These are phyloP conservation scores for Phytophthora hibernalis DNA, from an alignment of 352 stramenopile genomes.

Conservation along the genomic window DNA sequence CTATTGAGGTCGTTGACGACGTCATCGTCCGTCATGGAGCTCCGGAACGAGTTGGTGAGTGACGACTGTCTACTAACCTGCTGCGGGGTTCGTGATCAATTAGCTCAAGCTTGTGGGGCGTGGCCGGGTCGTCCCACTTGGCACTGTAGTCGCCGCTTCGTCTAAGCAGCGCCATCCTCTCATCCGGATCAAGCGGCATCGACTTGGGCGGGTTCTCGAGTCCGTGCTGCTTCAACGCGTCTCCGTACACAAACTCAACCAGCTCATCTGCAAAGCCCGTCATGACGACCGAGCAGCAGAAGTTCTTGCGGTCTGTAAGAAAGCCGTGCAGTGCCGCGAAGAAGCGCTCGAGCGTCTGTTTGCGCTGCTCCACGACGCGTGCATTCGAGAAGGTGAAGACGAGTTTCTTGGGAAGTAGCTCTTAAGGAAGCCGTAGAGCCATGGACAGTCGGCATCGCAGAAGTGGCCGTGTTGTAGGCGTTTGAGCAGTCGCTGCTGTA, in stretches of 20 bases:
- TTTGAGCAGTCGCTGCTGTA: slow-evolving; percentile 75
- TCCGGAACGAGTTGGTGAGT: slow-evolving; percentile 25
- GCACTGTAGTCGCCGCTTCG: slow-evolving; percentile 13
- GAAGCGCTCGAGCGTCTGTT: slow-evolving; percentile 63
- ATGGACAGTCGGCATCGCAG: slow-evolving; percentile 74
- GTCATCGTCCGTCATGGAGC: slow-evolving; percentile 38
- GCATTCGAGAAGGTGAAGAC: slow-evolving; percentile 60
- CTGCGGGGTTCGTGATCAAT: slow-evolving; percentile 8
- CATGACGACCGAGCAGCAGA: slow-evolving; percentile 55
- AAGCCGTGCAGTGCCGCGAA: slow-evolving; percentile 66
- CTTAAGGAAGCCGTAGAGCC: slow-evolving; percentile 77
- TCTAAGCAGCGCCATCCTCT: slow-evolving; percentile 7
- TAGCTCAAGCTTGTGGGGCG: slow-evolving; percentile 13
- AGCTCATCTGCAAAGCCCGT: slow-evolving; percentile 49
- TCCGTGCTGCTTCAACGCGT: slow-evolving; percentile 57
- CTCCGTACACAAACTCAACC: slow-evolving; percentile 72
- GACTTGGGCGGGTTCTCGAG: slow-evolving; percentile 39
- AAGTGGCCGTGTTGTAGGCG: slow-evolving; percentile 75
- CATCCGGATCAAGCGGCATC: neutral
- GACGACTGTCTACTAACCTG: slow-evolving; percentile 22
- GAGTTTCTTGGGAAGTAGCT: slow-evolving; percentile 80
- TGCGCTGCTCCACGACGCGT: slow-evolving; percentile 51
- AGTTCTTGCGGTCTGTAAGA: slow-evolving; percentile 67
- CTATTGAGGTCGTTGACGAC: slow-evolving; percentile 32
- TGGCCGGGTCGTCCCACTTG: slow-evolving; percentile 25